Evolutionary conservation across 306 rosid species (phyloP).

Genomic region (Pueraria montana): DNA sequence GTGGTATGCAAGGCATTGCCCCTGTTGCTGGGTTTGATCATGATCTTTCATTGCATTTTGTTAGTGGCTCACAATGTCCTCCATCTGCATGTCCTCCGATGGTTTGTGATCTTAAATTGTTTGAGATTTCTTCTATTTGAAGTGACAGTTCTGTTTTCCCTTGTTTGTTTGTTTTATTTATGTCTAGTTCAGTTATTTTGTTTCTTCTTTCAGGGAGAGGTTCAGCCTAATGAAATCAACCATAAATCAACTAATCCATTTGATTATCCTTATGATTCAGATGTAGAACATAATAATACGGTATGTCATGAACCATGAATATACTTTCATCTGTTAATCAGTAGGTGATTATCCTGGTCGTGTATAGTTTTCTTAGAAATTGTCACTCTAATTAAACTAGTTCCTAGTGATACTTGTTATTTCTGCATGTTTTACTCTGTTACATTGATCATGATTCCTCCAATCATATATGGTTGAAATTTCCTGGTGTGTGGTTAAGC

Average conservation of each 20-base stretch:
- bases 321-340: not conserved
- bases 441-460: not conserved
- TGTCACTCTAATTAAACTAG: not conserved
- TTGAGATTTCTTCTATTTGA: slow-evolving; percentile 42
- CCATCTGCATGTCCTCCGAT: slow-evolving; percentile 47
- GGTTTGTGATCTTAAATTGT: slow-evolving; percentile 57
- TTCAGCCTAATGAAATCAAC: slow-evolving; percentile 46
- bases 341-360: not conserved
- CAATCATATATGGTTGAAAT: not conserved
- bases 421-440: not conserved
- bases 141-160: slow-evolving; percentile 7
- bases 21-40: slow-evolving; percentile 47
- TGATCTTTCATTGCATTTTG: slow-evolving; percentile 47
- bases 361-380: not conserved
- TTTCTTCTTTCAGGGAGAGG: slow-evolving; percentile 64
- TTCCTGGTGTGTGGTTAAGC: not conserved
- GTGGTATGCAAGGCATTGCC: slow-evolving; percentile 43
- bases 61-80: slow-evolving; percentile 46
- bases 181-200: not conserved
- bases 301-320: slow-evolving; percentile 51
- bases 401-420: slow-evolving; percentile 11
- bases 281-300: slow-evolving; percentile 63
- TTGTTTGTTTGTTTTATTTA: slow-evolving; percentile 12
- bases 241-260: slow-evolving; percentile 73
- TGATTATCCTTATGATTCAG: slow-evolving; percentile 68